Evolutionary conservation across 2,329 filamentous ascomycete species (phyloP).

Genomic region (Fusarium sacchari): DNA sequence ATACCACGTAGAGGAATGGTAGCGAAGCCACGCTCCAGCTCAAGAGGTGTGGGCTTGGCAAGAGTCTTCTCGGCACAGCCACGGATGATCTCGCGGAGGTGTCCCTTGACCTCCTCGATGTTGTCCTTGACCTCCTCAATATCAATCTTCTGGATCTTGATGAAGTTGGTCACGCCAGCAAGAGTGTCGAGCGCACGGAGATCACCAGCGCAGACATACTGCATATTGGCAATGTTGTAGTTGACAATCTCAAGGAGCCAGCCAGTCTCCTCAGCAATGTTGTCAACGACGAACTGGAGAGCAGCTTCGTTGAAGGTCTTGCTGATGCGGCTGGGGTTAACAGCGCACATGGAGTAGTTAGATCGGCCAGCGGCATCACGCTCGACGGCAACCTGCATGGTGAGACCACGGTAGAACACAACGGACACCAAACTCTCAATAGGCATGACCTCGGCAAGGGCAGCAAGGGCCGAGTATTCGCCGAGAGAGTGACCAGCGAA

Average conservation of each 20-base stretch:
- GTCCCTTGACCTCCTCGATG: constrained; percentile 89
- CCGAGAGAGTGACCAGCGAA: constrained; percentile 98
- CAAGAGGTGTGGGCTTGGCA: constrained; percentile 86
- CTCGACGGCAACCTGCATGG: constrained; percentile 99
- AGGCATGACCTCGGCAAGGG: constrained; percentile 98
- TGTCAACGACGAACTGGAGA: constrained; percentile 95
- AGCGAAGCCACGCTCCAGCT: constrained; percentile 93
- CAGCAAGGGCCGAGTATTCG: constrained; percentile 97
- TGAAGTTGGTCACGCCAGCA: constrained; percentile 87
- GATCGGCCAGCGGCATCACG: constrained; percentile 91
- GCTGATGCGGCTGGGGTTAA: constrained; percentile 97
- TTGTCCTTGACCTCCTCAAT: constrained; percentile 92
- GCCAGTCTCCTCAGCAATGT: constrained; percentile 89
- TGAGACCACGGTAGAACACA: constrained; percentile 98
- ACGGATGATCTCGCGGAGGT: constrained; percentile 89
- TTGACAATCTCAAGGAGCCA: constrained; percentile 99
- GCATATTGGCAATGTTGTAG: constrained; percentile 84
- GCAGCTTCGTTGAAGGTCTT: constrained; percentile 99
- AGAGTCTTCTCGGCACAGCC: constrained; percentile 88
- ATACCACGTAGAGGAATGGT: constrained; percentile 97
- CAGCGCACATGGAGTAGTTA: constrained; percentile 99
- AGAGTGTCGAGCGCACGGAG: constrained; percentile 76
- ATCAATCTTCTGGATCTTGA: constrained; percentile 97
- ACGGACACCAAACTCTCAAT: constrained; percentile 98
- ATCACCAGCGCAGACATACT: constrained; percentile 78